Evolutionary conservation across 148 eudicot genomes (phyloP).

Genomic region (Euryodendron excelsum): DNA sequence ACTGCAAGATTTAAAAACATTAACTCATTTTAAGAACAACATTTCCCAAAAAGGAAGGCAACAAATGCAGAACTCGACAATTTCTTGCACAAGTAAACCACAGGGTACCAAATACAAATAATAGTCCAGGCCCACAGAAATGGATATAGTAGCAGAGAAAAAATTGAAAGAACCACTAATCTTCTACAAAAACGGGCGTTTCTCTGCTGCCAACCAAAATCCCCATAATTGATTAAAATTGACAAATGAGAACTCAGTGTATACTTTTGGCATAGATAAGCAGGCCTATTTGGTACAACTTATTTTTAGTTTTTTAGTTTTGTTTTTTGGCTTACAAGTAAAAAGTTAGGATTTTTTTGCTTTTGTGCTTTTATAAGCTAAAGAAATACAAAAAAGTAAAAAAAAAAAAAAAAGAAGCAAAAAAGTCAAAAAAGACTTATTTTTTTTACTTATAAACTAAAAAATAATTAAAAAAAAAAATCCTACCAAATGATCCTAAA

Average conservation of each 20-base stretch:
- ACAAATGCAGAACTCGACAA: slow-evolving; percentile 46
- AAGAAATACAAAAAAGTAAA: too few species aligned
- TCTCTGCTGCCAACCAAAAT: slow-evolving; percentile 92
- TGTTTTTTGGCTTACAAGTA: too few species aligned
- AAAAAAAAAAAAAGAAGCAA: too few species aligned
- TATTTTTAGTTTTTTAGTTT: too few species aligned
- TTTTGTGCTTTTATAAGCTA: too few species aligned
- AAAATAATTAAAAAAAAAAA: too few species aligned
- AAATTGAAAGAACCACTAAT: slow-evolving; percentile 72
- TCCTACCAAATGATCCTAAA: too few species aligned
- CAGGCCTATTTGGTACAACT: too few species aligned
- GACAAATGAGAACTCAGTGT: background rate
- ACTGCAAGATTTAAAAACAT: slow-evolving; percentile 45
- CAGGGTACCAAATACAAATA: slow-evolving; percentile 80
- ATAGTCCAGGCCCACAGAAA: slow-evolving; percentile 93
- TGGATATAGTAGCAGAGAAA: slow-evolving; percentile 73
- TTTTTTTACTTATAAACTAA: too few species aligned
- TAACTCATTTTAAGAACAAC: slow-evolving; percentile 6
- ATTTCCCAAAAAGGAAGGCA: background rate
- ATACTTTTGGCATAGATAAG: background rate
- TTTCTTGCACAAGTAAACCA: slow-evolving; percentile 77
- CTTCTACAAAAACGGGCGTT: slow-evolving; percentile 88
- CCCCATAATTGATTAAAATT: slow-evolving; percentile 43
- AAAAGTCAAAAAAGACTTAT: too few species aligned
- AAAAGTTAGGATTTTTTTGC: too few species aligned